A percentile compares a stretch with the other conserved stretches of the same genome.
Evolutionary conservation across 495 filamentous ascomycete species (phyloP).

Genomic region (Rostrohypoxylon terebratum): DNA sequence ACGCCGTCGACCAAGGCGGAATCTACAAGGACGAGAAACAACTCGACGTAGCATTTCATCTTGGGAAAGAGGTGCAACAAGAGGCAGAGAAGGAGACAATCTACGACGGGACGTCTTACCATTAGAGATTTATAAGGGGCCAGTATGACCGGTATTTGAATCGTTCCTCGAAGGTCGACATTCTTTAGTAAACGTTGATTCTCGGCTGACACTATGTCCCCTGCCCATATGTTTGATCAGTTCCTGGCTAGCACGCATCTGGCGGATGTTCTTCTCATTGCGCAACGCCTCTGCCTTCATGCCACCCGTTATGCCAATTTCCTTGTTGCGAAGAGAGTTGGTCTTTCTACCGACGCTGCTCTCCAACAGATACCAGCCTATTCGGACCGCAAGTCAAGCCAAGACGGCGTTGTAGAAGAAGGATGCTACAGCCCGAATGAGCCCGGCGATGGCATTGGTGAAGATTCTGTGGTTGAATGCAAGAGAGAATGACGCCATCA

Average conservation of each 20-base stretch:
- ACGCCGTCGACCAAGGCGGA: conserved; percentile 24
- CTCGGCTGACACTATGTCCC: not conserved
- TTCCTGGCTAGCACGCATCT: not conserved
- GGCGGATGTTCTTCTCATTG: not conserved
- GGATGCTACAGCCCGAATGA: not conserved
- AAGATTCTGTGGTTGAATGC: not conserved
- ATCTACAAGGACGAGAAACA: conserved; percentile 14
- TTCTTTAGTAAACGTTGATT: not conserved
- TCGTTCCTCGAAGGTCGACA: not conserved
- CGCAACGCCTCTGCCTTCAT: not conserved
- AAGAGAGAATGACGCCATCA: not conserved
- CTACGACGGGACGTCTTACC: not conserved
- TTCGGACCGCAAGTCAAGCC: not conserved
- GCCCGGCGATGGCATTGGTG: not conserved
- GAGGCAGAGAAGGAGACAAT: not conserved
- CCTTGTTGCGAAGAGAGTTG: not conserved
- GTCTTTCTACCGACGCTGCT: not conserved
- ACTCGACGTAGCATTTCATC: not conserved
- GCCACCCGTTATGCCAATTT: not conserved
- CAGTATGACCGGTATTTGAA: not conserved
- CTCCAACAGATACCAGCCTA: not conserved
- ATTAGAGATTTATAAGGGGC: conserved; percentile 32
- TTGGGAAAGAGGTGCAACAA: not conserved
- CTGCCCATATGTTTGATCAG: not conserved
- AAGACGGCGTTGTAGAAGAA: not conserved